Conservation (phyloP, 495 filamentous ascomycete genomes). For the Podospora pseudoanserina region DNA sequence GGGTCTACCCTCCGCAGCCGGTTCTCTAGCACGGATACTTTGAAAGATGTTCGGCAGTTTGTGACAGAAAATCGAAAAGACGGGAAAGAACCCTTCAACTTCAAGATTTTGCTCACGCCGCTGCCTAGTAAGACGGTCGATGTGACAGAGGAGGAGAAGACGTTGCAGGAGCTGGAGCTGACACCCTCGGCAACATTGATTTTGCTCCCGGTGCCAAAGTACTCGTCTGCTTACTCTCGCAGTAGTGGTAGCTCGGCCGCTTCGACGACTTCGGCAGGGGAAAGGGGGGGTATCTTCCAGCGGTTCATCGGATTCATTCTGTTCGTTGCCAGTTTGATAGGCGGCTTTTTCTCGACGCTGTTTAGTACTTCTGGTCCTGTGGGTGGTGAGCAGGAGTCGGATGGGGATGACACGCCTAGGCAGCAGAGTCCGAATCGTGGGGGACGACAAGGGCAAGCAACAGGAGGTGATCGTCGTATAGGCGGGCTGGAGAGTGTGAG, state of each 20-base stretch:
- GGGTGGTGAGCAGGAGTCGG: background rate
- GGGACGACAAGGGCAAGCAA: background rate
- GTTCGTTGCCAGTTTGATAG: conserved; percentile 37
- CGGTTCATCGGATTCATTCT: conserved; percentile 55
- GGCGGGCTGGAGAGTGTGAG: conserved; percentile 25
- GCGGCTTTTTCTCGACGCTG: conserved; percentile 34
- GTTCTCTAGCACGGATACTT: conserved; percentile 61
- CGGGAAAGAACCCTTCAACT: conserved; percentile 60
- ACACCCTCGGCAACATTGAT: conserved; percentile 78
- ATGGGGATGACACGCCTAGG: conserved; percentile 3
- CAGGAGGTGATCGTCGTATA: conserved; percentile 19
- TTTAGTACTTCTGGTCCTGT: conserved; percentile 12
- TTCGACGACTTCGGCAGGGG: conserved; percentile 44
- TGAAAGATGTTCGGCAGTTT: conserved; percentile 75
- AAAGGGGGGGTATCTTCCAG: conserved; percentile 41
- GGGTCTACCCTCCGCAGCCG: conserved; percentile 70
- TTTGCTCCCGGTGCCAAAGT: conserved; percentile 47
- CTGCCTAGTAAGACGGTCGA: conserved; percentile 69
- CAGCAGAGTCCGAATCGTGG: background rate
- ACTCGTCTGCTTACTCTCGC: background rate
- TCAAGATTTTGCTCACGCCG: conserved; percentile 81
- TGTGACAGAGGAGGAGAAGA: conserved; percentile 66
- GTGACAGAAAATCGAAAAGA: conserved; percentile 54
- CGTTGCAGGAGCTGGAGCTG: conserved; percentile 63
- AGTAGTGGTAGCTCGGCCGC: conserved; percentile 47